Evolutionary conservation across 441 rosid species (phyloP), one percentile per base, ranked within the genome.

Genomic region (Lepidium campestre): DNA sequence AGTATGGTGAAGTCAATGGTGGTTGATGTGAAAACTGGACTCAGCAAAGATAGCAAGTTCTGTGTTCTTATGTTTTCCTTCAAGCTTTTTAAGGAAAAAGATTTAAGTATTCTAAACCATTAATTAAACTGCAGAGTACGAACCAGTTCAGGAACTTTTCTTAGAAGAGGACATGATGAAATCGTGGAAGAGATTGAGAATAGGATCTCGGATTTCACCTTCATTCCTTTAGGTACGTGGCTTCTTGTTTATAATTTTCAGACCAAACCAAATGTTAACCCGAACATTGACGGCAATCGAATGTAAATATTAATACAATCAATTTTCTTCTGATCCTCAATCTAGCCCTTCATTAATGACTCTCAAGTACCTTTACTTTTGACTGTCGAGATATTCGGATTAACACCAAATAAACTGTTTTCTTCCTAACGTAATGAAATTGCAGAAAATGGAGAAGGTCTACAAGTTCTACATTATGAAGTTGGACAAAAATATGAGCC

Each of bases 41-140:
- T 74, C 75, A 81, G 87, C 71, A 85, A 54, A 75, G 98, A 90
- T 56, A 92, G 96, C 83, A 86, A 91, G 93, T 83, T 55, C 17
- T 53, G 47, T 41, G 23, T 29, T 17, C 42, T 37, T 32, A 2
- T 18, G 7, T 15, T 22, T 15, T 34, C 4, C n/a, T 18, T 20
- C 19, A 52, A 13, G n/a, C 11, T 50, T 34, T 10, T 6, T 27
- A 6, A 5, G 22, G n/a, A n/a, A n/a, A 36, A 41, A 32, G 12
- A 9, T 18, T 58, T 36, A 22, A 34, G 23, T 62, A n/a, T 41
- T 12, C 31, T 25, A 39, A 10, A 31, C 42, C 1, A 7, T n/a
- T 7, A 1, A 5, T 17, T 5, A 2, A 5, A 13, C 6, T 52
- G 54, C 31, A 86, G 92, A 50, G 83, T 77, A 29, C 73, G 92